Evolutionary conservation across 2,329 filamentous ascomycete species (phyloP), one percentile per base, ranked within the genome.

Genomic region (Penicillium sp.): DNA sequence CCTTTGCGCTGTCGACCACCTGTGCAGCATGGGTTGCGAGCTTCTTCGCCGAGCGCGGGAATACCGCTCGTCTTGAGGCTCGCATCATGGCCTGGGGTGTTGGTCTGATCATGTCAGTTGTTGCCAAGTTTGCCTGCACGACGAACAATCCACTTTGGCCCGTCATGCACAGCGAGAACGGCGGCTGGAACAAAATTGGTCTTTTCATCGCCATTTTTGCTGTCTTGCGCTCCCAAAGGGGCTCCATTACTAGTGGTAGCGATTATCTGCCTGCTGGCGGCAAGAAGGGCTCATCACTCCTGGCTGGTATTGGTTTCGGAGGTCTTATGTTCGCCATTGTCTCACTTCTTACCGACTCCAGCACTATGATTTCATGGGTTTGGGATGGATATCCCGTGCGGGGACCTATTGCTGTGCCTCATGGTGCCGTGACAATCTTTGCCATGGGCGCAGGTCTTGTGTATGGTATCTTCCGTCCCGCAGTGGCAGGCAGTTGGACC

Each of bases 61-160:
- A 96, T 61, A 85, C 88, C 16, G 83, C 83, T 39, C 87, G 90
- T 46, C 85, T 99, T 14, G 93, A 99, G 76, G 85, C 88, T 8
- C 90, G 90, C 69, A 85, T 96, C 52, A 81, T 92, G 33, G 91
- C 91, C 0, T 96, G 91, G 83, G 81, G 85, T 42, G 82, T 93
- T 55, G 95, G 95, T 29, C 79, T 99, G 54, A 84, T 97, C 57
- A 82, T 92, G 61, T 98, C 93, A 1, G 92, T 88, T 59, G 84
- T 96, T 53, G 87, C 91, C 67, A 99, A 99, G 74, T 98, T 96
- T 71, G 91, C 93, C 0, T 96, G 89, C 82, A 85, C 88, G 71
- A 97, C 93, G 21, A 98, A 96, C 76, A 99, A 99, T 72, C 95
- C 95, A 0, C 86, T 98, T 60, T 99, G 95, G 95, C 93, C 95